Base-by-base conservation (phyloP, 78 protist species). In the Dictyostelium capitatum region DNA sequence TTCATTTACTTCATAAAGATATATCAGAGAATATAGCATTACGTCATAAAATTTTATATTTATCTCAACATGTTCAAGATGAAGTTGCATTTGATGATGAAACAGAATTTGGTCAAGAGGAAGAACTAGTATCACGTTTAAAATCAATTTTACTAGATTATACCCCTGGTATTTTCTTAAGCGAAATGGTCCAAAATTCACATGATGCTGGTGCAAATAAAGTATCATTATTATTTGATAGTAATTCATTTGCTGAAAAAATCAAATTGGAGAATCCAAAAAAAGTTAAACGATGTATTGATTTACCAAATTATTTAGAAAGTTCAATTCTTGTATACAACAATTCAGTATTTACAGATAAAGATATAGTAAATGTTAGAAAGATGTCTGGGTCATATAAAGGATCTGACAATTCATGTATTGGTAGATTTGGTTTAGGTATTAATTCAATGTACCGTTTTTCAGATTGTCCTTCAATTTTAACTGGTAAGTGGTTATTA, bases 181-280 rank as follows among this genome's bases (percentile, higher is more conserved):
- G 79, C 19, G 96, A 95, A 83, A 51, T 97, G 85, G 46, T 96
- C 20, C 98, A 67, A 32, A 97, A 97, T 89, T 95, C 98, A 4
- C 96, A 94, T 17, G 98, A 97, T 51, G 90, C 96, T 4, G 80
- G 87, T n/a, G 96, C 98, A 15, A 62, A 73, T 17, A 37, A 14
- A 9, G 28, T 97, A 20, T 53, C 19, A 9, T 3, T 97, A 17
- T 19, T 57, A n/a, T 19, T 92, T 19, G 95, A 93, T 69, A 23
- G 57, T 57, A 50, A 84, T 30, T 37, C 95, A n/a, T 20, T 54
- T 37, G 2, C 43, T 37, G 43, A 37, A 3, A 37, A 37, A 37
- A 3, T 37, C 43, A 37, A 37, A 37, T 37, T 37, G 43, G 96
- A 92, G 12, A 70, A 77, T 50, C 51, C 47, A 10, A 1, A 37